A percentile compares a stretch with the other conserved stretches of the same genome.
These are phyloP conservation scores for Eutrema salsugineum DNA, from an alignment of 441 rosid genomes.

Conservation along the genomic window DNA sequence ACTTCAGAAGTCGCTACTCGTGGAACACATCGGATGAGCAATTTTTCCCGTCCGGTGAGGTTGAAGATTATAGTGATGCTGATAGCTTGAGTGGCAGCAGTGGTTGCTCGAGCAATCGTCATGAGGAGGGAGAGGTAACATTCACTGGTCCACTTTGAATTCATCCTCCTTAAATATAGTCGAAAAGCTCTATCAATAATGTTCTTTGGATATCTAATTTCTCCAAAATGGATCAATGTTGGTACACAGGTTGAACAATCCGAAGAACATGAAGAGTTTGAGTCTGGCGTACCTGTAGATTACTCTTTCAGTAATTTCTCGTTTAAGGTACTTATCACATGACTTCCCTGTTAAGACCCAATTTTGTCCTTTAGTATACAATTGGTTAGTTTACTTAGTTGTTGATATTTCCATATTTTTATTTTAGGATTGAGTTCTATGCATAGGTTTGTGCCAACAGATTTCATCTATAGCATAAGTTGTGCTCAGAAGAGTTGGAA, in stretches of 20 bases:
- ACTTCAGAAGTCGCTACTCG: slow-evolving; percentile 93
- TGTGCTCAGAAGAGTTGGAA: too few species aligned
- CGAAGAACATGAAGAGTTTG: slow-evolving; percentile 71
- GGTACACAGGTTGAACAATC: slow-evolving; percentile 77
- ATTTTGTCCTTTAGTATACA: background rate
- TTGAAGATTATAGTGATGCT: slow-evolving; percentile 80
- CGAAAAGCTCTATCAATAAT: background rate
- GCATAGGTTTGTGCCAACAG: too few species aligned
- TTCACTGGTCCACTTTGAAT: background rate
- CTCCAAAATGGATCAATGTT: slow-evolving; percentile 14
- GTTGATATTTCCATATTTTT: too few species aligned
- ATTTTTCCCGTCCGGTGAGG: slow-evolving; percentile 66
- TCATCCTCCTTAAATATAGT: background rate
- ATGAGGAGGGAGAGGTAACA: slow-evolving; percentile 79
- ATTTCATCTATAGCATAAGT: too few species aligned
- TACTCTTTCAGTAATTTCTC: slow-evolving; percentile 99
- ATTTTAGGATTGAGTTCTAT: background rate
- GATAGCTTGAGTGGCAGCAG: slow-evolving; percentile 92
- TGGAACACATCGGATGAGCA: slow-evolving; percentile 81
- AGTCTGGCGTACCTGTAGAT: slow-evolving; percentile 66
- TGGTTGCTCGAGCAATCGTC: slow-evolving; percentile 70
- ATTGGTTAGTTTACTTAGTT: background rate
- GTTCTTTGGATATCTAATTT: background rate
- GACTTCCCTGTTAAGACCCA: background rate
- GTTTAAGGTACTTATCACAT: slow-evolving; percentile 66